A percentile compares a stretch with the other conserved stretches of the same genome.
Conservation (phyloP, 108 stramenopile genomes). For the Skeletonema potamos region DNA sequence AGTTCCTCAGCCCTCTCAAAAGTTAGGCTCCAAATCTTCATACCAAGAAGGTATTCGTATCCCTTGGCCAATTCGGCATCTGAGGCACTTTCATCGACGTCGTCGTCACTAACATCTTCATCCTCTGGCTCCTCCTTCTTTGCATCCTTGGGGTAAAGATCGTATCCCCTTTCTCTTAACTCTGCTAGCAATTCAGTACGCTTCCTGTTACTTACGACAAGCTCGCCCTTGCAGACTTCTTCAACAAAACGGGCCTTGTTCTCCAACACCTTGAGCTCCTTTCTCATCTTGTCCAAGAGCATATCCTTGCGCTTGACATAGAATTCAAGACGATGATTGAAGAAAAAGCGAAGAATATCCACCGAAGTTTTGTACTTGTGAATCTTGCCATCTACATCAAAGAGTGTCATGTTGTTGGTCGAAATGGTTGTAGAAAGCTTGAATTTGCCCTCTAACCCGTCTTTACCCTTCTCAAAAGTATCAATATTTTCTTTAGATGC, state of each 20-base stretch:
- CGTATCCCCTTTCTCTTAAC: conserved; percentile 85
- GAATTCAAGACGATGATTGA: conserved; percentile 75
- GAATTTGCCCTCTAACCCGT: conserved; percentile 92
- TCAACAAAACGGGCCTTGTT: conserved; percentile 98
- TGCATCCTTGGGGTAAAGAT: conserved; percentile 66
- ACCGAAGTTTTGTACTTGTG: conserved; percentile 74
- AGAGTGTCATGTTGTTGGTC: conserved; percentile 96
- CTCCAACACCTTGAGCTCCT: conserved; percentile 82
- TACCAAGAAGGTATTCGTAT: conserved; percentile 98
- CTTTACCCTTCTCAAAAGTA: conserved; percentile 72
- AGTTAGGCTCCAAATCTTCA: conserved; percentile 99
- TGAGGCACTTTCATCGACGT: conserved; percentile 51
- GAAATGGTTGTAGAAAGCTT: conserved; percentile 84
- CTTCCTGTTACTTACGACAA: conserved; percentile 94
- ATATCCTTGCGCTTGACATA: conserved; percentile 91
- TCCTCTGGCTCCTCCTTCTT: conserved; percentile 33
- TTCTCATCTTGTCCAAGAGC: conserved; percentile 62
- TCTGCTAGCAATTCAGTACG: conserved; percentile 86
- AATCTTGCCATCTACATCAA: conserved; percentile 83
- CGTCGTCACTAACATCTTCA: conserved; percentile 62
- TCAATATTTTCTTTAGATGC: conserved; percentile 83
- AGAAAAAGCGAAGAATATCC: conserved; percentile 89
- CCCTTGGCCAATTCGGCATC: conserved; percentile 84
- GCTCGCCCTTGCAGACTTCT: conserved; percentile 91
- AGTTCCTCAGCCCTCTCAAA: conserved; percentile 94